Evolutionary conservation across 2,329 filamentous ascomycete genomes (phyloP).

Genomic region (Calycina marina): DNA sequence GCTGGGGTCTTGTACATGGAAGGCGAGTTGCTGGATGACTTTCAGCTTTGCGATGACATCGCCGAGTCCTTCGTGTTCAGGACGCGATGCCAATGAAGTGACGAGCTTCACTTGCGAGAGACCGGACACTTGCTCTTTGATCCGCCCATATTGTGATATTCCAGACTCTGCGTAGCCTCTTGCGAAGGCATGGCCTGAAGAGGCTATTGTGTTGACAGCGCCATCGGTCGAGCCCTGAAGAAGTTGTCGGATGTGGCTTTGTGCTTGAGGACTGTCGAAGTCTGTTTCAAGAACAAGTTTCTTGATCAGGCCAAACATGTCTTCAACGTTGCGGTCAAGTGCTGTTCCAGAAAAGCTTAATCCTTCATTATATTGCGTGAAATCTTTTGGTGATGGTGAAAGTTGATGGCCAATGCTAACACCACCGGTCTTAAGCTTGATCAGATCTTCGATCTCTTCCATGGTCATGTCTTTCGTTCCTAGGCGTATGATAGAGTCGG

Average conservation of each 20-base stretch:
- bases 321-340: slow-evolving; percentile 75
- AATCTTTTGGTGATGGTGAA: slow-evolving; percentile 61
- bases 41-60: slow-evolving; percentile 76
- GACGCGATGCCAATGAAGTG: slow-evolving; percentile 60
- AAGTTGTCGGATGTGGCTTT: slow-evolving; percentile 71
- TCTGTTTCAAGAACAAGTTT: slow-evolving; percentile 75
- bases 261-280: slow-evolving; percentile 71
- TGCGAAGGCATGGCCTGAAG: slow-evolving; percentile 77
- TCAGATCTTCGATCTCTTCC: slow-evolving; percentile 89
- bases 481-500: slow-evolving; percentile 82
- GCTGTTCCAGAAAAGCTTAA: slow-evolving; percentile 76
- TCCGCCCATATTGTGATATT: slow-evolving; percentile 54
- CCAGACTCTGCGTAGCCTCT: slow-evolving; percentile 71
- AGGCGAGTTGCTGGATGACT: slow-evolving; percentile 64
- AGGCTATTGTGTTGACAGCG: slow-evolving; percentile 81
- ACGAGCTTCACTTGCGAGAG: slow-evolving; percentile 79
- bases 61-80: slow-evolving; percentile 51
- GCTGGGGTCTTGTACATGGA: slow-evolving; percentile 49
- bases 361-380: slow-evolving; percentile 61
- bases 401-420: slow-evolving; percentile 74
- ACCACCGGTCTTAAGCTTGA: slow-evolving; percentile 92
- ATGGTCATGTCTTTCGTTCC: slow-evolving; percentile 79
- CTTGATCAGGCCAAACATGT: slow-evolving; percentile 77
- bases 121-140: slow-evolving; percentile 78
- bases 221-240: slow-evolving; percentile 79